Conservation (phyloP, 208 protist genomes). For the Leishmania guyanensis region DNA sequence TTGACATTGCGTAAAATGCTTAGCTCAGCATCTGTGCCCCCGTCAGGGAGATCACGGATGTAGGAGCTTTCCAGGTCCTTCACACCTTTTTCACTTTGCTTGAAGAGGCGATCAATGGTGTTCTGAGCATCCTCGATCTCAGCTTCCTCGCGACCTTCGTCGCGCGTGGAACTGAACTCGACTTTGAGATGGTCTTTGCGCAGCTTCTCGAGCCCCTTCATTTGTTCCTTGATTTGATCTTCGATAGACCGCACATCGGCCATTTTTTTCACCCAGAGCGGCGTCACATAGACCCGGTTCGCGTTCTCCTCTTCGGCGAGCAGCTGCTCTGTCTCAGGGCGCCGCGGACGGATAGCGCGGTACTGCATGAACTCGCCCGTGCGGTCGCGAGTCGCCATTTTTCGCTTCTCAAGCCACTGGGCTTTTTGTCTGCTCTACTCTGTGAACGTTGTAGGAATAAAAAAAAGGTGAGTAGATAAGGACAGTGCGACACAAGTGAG, state of each 20-base stretch:
- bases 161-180: slow-evolving; percentile 84
- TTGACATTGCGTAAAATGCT: slow-evolving; percentile 92
- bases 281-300: slow-evolving; percentile 67
- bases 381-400: slow-evolving; percentile 89
- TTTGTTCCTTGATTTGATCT: slow-evolving; percentile 70
- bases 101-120: slow-evolving; percentile 87
- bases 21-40: slow-evolving; percentile 85
- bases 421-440: not conserved
- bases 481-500: not conserved
- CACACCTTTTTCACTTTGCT: slow-evolving; percentile 76
- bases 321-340: slow-evolving; percentile 73
- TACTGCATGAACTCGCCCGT: slow-evolving; percentile 88
- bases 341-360: slow-evolving; percentile 57
- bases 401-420: not conserved
- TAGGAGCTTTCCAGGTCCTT: slow-evolving; percentile 78
- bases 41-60: slow-evolving; percentile 76
- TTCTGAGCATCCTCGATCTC: slow-evolving; percentile 80
- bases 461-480: not conserved
- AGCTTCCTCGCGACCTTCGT: slow-evolving; percentile 80
- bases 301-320: slow-evolving; percentile 66
- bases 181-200: slow-evolving; percentile 88
- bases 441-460: not conserved
- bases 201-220: slow-evolving; percentile 71
- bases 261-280: slow-evolving; percentile 88
- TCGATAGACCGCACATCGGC: slow-evolving; percentile 72